Evolutionary conservation across 305 asterid species (phyloP).

Genomic region (Fraxinus baroniana): DNA sequence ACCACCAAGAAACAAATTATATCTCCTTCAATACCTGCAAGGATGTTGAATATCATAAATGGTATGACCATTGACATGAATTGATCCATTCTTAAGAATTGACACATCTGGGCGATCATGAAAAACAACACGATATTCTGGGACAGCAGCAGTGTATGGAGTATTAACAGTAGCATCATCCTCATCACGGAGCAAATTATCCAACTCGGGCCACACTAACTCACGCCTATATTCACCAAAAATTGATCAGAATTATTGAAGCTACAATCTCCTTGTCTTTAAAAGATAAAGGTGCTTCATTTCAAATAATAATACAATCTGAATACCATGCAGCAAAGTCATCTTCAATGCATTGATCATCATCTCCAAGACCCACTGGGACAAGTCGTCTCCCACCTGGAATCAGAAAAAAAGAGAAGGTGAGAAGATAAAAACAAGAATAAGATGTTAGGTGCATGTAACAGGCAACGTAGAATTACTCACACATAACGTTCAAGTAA

Average conservation of each 20-base stretch:
- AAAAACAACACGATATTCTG: slow-evolving; percentile 80
- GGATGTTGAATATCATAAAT: slow-evolving; percentile 92
- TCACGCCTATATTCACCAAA: slow-evolving; percentile 65
- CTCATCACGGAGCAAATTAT: slow-evolving; percentile 61
- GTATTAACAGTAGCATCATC: slow-evolving; percentile 66
- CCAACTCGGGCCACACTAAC: slow-evolving; percentile 86
- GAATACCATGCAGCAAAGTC: background rate
- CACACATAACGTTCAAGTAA: background rate
- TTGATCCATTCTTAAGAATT: slow-evolving; percentile 34
- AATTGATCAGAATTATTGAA: background rate
- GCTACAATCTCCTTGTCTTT: background rate
- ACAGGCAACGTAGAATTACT: background rate
- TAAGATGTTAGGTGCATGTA: background rate
- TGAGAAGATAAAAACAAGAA: slow-evolving; percentile 14
- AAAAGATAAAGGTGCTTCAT: background rate
- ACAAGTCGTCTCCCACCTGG: slow-evolving; percentile 79
- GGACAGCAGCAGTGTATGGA: slow-evolving; percentile 92
- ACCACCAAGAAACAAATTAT: background rate
- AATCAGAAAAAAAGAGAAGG: slow-evolving; percentile 15
- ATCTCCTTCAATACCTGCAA: slow-evolving; percentile 46
- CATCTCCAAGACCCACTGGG: slow-evolving; percentile 34
- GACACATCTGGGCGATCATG: slow-evolving; percentile 48
- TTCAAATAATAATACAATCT: background rate
- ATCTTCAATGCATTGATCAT: background rate
- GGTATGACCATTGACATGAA: slow-evolving; percentile 54